These are phyloP conservation scores for Peniophora sp. DNA, from an alignment of 1,284 basidiomycete species.

Conservation along the genomic window DNA sequence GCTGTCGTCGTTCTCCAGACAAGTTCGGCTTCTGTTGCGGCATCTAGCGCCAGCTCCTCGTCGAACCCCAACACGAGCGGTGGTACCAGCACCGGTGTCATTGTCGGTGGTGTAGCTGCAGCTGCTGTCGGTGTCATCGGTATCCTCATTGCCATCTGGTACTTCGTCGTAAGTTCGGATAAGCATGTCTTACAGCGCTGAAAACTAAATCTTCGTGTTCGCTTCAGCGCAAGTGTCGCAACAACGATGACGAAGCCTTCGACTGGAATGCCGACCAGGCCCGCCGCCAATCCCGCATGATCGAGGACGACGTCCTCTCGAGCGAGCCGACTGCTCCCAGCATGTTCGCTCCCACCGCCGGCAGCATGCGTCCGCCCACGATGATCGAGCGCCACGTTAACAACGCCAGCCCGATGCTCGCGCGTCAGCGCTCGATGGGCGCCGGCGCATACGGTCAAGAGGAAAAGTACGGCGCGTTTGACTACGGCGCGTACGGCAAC, in stretches of 20 bases:
- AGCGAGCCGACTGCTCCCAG: neutral
- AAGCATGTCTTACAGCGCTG: neutral
- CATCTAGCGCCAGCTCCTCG: neutral
- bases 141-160: slow-evolving; percentile 40
- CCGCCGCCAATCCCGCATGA: slow-evolving; percentile 50
- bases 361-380: slow-evolving; percentile 40
- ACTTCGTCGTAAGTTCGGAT: slow-evolving; percentile 40
- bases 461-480: slow-evolving; percentile 12
- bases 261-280: slow-evolving; percentile 47
- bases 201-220: slow-evolving; percentile 1
- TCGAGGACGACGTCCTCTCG: slow-evolving; percentile 33
- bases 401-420: slow-evolving; percentile 17
- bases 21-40: slow-evolving; percentile 3
- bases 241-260: slow-evolving; percentile 23
- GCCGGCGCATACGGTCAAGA: slow-evolving; percentile 7
- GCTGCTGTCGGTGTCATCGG: slow-evolving; percentile 39
- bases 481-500: slow-evolving; percentile 9
- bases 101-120: slow-evolving; percentile 49
- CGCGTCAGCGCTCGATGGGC: slow-evolving; percentile 13
- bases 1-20: slow-evolving; percentile 1
- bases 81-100: slow-evolving; percentile 25
- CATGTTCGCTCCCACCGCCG: slow-evolving; percentile 15
- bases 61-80: neutral
- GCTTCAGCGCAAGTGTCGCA: slow-evolving; percentile 40
- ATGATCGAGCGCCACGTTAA: slow-evolving; percentile 45